Base-by-base conservation (phyloP, 2,329 filamentous ascomycete genomes). In the Aspergillus alliaceus region DNA sequence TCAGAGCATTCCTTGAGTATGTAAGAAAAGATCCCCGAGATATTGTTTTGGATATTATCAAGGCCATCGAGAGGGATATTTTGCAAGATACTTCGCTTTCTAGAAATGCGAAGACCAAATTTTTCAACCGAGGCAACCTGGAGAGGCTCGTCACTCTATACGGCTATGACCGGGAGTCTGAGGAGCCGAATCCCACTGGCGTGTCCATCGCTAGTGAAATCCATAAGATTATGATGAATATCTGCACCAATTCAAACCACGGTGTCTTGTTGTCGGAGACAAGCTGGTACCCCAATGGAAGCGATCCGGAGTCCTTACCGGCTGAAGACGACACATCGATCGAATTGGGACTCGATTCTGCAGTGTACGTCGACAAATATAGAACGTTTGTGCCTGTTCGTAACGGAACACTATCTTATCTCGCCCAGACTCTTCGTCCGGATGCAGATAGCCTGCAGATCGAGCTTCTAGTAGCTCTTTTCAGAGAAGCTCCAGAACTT, bases 391-490 rank as follows among this genome's bases (percentile, higher is more conserved):
- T 92, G 6, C 88, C 89, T 15, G 86, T 97, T 4, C 87, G 89
- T 57, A 98, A 98, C 69, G 84, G 86, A 31, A 87, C 87, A 0
- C 77, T 99, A 3, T 88, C 91, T 14, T 86, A 91, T 34, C 91
- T 98, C 62, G 82, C 90, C 1, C 86, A 90, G 62, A 88, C 83
- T 42, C 81, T 99, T 53, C 87, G 90, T 6, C 93, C 95, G 6
- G 93, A 96, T 81, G 88, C 90, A 29, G 92, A 87, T 73, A 82
- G 85, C 32, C 84, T 89, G 59, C 93, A 99, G 69, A 90, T 88
- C 64, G 89, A 96, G 65, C 82, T 99, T 9, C 77, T 96, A 2
- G 78, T 93, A 4, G 82, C 87, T 3, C 91, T 96, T 32, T 96
- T 99, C 69, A 82, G 81, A 60, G 85, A 85, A 7, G 90, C 89